phyloP scores from a whole-genome alignment of 1,284 basidiomycete genomes.

The Cutaneotrichosporon cutaneum region DNA sequence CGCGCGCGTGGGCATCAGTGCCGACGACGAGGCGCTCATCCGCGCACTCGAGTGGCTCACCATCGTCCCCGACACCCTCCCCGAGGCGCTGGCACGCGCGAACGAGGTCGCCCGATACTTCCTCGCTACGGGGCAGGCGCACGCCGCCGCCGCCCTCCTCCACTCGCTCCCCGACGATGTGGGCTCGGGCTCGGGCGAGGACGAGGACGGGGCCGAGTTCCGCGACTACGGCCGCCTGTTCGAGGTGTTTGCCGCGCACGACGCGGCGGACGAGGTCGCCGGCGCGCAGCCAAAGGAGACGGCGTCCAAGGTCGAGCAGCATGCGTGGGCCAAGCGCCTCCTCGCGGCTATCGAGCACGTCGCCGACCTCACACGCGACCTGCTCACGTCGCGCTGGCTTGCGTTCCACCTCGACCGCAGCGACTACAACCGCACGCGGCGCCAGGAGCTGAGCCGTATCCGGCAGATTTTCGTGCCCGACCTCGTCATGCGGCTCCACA shows the following conservation, averaged over 20 bases:
- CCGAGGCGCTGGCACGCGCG: conserved; percentile 76
- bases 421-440: conserved; percentile 58
- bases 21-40: conserved; percentile 67
- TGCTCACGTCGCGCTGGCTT: conserved; percentile 57
- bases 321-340: conserved; percentile 33
- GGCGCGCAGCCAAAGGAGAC: conserved; percentile 33
- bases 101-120: conserved; percentile 84
- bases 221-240: conserved; percentile 36
- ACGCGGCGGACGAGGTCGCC: conserved; percentile 40
- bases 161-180: conserved; percentile 61
- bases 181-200: background rate
- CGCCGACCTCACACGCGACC: conserved; percentile 47
- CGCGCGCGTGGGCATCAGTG: conserved; percentile 39
- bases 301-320: conserved; percentile 40
- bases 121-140: conserved; percentile 71
- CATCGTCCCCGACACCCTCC: conserved; percentile 69
- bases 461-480: conserved; percentile 89
- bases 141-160: conserved; percentile 67
- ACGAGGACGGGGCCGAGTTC: conserved; percentile 36
- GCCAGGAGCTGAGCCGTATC: conserved; percentile 71
- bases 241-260: conserved; percentile 38
- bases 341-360: conserved; percentile 45
- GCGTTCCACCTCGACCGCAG: conserved; percentile 38
- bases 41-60: conserved; percentile 93
- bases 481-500: conserved; percentile 80